These are phyloP conservation scores for Suillus decipiens DNA, from an alignment of 768 basidiomycete species.

Conservation along the genomic window DNA sequence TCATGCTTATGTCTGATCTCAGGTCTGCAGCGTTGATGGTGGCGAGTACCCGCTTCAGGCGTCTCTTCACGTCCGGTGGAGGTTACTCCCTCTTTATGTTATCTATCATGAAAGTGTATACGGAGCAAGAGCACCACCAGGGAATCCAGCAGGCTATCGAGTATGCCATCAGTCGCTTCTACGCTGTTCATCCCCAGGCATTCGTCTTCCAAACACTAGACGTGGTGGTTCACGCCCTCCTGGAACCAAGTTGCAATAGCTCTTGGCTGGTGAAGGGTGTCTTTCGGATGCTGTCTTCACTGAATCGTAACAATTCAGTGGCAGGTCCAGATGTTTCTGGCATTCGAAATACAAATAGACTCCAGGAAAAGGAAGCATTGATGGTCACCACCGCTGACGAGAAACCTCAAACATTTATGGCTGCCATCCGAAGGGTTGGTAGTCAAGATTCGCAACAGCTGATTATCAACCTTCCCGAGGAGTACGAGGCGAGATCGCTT, in stretches of 20 bases:
- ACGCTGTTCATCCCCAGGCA: conserved; percentile 68
- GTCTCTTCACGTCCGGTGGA: conserved; percentile 71
- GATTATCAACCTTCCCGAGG: conserved; percentile 51
- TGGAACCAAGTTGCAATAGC: conserved; percentile 48
- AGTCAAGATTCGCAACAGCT: conserved; percentile 44
- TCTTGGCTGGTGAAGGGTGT: conserved; percentile 56
- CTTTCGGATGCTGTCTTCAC: conserved; percentile 58
- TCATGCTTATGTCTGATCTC: background rate
- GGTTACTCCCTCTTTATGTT: conserved; percentile 80
- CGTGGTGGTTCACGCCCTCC: conserved; percentile 55
- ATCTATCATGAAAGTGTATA: conserved; percentile 66
- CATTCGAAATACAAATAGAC: conserved; percentile 62
- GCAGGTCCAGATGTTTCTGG: conserved; percentile 60
- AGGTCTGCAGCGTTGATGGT: conserved; percentile 60
- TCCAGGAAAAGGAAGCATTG: conserved; percentile 70
- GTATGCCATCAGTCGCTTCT: conserved; percentile 71
- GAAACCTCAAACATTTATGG: conserved; percentile 68
- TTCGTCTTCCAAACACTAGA: conserved; percentile 78
- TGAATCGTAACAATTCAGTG: conserved; percentile 45
- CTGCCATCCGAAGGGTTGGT: conserved; percentile 46
- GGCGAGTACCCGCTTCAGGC: conserved; percentile 73
- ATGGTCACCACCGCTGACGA: conserved; percentile 71
- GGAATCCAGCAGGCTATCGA: conserved; percentile 70
- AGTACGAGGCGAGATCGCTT: conserved; percentile 57
- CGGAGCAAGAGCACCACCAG: conserved; percentile 54